phyloP scores from a whole-genome alignment of 768 basidiomycete genomes.

The Termitomyces sp. region DNA sequence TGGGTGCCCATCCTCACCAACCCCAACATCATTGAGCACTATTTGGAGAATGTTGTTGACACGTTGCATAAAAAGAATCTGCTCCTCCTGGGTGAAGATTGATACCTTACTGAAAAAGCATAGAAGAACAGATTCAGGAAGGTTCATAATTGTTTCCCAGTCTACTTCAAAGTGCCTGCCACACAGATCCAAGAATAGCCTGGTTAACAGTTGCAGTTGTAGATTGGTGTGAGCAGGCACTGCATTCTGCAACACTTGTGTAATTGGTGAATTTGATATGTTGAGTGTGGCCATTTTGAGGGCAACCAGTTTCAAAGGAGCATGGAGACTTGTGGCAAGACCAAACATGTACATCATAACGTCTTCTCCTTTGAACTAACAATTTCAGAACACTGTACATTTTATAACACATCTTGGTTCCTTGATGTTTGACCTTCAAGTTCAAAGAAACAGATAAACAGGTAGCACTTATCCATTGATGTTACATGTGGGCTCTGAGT shows the following conservation, averaged over 20 bases:
- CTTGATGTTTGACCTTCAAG: too few relatives aligned
- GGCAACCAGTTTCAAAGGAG: conserved; percentile 5
- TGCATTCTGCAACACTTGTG: conserved; percentile 58
- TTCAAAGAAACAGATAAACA: not conserved
- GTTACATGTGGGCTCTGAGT: not conserved
- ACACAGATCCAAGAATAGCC: conserved; percentile 88
- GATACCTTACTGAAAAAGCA: conserved; percentile 95
- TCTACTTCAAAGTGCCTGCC: conserved; percentile 91
- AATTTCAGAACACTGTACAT: not conserved
- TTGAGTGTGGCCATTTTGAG: conserved; percentile 32
- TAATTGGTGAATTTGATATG: conserved; percentile 46
- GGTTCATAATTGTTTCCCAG: conserved; percentile 95
- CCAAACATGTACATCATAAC: conserved; percentile 15
- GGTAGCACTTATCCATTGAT: not conserved
- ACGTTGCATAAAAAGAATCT: conserved; percentile 99
- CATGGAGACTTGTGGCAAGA: conserved; percentile 6
- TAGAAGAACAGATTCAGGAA: conserved; percentile 93
- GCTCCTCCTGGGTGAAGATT: conserved; percentile 96
- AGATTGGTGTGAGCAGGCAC: conserved; percentile 62
- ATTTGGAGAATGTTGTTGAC: conserved; percentile 99
- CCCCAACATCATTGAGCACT: conserved; percentile 97
- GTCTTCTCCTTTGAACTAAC: not conserved
- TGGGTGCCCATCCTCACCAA: conserved; percentile 99
- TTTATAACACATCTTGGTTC: not conserved
- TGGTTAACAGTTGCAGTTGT: conserved; percentile 83